These are phyloP conservation scores for Chaetomium sp. DNA, from an alignment of 2,329 filamentous ascomycete species.

Conservation along the genomic window DNA sequence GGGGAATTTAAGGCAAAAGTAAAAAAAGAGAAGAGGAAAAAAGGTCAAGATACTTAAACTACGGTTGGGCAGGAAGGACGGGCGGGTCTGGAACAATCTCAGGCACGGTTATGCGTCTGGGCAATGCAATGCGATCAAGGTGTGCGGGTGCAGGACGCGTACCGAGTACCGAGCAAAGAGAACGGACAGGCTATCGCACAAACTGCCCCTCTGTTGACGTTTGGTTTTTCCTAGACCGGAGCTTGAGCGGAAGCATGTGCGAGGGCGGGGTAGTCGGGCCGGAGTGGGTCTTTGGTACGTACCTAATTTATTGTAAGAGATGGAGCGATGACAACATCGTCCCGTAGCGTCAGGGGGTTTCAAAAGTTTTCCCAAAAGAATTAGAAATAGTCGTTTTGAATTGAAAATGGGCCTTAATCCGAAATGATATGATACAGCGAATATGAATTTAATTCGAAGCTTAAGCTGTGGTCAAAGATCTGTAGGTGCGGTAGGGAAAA, in stretches of 20 bases:
- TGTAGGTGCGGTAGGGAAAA: too few species aligned
- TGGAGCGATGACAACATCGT: too few species aligned
- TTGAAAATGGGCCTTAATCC: too few species aligned
- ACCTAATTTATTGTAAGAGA: too few species aligned
- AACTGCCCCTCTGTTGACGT: conserved; percentile 19
- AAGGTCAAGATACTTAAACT: background rate
- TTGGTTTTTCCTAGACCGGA: conserved; percentile 6
- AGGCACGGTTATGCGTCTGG: background rate
- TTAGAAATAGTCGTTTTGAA: too few species aligned
- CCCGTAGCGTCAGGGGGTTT: too few species aligned
- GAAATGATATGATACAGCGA: too few species aligned
- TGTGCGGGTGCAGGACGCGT: too few species aligned
- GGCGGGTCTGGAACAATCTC: background rate
- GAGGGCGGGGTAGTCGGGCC: conserved; percentile 10
- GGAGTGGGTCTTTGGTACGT: background rate
- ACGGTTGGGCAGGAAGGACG: conserved; percentile 10
- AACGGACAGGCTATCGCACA: background rate
- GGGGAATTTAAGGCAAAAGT: background rate
- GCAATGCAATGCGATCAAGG: too few species aligned
- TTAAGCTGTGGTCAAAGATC: too few species aligned
- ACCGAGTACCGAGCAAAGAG: background rate
- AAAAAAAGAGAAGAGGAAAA: background rate
- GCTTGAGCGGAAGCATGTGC: background rate
- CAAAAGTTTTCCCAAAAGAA: too few species aligned
- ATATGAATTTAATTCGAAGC: too few species aligned